Percentiles rank a stretch among this genome's conserved stretches.
Conservation (phyloP, 2,329 filamentous ascomycete species). For the Hymenotorrendiella dingleyae region DNA sequence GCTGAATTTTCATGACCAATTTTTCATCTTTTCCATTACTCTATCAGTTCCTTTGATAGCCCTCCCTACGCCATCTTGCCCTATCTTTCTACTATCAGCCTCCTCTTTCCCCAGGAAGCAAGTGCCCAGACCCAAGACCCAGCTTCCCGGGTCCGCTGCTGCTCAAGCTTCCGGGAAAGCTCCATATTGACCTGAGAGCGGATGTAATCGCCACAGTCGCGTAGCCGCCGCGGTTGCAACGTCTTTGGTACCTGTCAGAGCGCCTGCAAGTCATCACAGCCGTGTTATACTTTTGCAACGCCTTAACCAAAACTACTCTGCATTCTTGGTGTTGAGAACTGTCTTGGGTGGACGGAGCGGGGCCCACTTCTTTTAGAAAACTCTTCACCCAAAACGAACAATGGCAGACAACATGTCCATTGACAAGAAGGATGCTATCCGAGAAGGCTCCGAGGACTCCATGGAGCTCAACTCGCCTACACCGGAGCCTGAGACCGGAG, state of each 20-base stretch:
- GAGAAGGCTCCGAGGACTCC: constrained; percentile 58
- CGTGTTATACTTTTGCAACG: not conserved
- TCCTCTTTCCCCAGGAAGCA: constrained; percentile 11
- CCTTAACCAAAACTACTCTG: too few species aligned
- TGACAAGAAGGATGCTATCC: constrained; percentile 51
- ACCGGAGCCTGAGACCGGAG: constrained; percentile 46
- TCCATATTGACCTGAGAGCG: constrained; percentile 19
- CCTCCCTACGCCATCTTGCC: constrained; percentile 3
- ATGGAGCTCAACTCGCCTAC: constrained; percentile 44
- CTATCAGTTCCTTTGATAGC: constrained; percentile 10
- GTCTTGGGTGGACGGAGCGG: constrained; percentile 18
- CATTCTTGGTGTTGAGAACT: constrained; percentile 1
- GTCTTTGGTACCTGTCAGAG: constrained; percentile 22
- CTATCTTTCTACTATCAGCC: constrained; percentile 17
- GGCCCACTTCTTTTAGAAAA: constrained; percentile 11
- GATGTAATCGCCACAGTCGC: constrained; percentile 22
- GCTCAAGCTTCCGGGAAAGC: constrained; percentile 13
- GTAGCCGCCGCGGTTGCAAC: constrained; percentile 4
- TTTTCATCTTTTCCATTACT: constrained; percentile 23
- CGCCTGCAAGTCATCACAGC: constrained; percentile 30
- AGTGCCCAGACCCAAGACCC: constrained; percentile 16
- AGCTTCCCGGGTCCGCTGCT: constrained; percentile 10
- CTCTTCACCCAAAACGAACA: constrained; percentile 8
- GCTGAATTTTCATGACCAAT: constrained; percentile 16
- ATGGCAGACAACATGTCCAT: constrained; percentile 66